phyloP scores from a whole-genome alignment of 2,329 filamentous ascomycete genomes.

The Penicillium sp. region DNA sequence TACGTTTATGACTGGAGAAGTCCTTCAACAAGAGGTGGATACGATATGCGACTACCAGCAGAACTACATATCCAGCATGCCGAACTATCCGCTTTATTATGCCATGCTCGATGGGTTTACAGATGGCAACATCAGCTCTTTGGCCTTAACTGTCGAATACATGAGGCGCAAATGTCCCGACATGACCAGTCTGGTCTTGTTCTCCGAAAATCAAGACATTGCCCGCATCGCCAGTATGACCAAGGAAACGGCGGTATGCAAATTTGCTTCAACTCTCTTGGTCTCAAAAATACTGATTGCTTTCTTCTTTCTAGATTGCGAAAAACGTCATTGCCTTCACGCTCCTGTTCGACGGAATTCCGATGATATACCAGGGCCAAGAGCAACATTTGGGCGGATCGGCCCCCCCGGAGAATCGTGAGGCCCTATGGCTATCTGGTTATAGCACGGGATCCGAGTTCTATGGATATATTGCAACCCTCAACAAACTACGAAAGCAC shows the following conservation, averaged over 20 bases:
- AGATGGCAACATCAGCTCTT: constrained; percentile 26
- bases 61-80: constrained; percentile 41
- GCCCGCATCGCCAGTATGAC: constrained; percentile 53
- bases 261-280: neutral
- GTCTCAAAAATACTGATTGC: too few relatives aligned
- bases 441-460: constrained; percentile 43
- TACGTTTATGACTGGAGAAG: constrained; percentile 49
- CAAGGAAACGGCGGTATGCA: constrained; percentile 48
- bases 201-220: constrained; percentile 61
- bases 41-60: constrained; percentile 44
- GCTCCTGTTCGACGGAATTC: constrained; percentile 58
- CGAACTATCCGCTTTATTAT: constrained; percentile 47
- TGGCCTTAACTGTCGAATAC: constrained; percentile 24
- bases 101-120: constrained; percentile 35
- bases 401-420: constrained; percentile 50
- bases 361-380: constrained; percentile 39
- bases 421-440: constrained; percentile 51
- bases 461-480: constrained; percentile 37
- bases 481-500: constrained; percentile 46
- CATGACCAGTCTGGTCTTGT: constrained; percentile 50
- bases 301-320: constrained; percentile 48
- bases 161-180: constrained; percentile 38
- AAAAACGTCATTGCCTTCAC: constrained; percentile 62
- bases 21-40: constrained; percentile 34
- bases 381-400: constrained; percentile 58